A percentile compares a stretch with the other conserved stretches of the same genome.
Evolutionary conservation across 1,284 basidiomycete species (phyloP).

Genomic region (Mycosarcoma mackinlayi): DNA sequence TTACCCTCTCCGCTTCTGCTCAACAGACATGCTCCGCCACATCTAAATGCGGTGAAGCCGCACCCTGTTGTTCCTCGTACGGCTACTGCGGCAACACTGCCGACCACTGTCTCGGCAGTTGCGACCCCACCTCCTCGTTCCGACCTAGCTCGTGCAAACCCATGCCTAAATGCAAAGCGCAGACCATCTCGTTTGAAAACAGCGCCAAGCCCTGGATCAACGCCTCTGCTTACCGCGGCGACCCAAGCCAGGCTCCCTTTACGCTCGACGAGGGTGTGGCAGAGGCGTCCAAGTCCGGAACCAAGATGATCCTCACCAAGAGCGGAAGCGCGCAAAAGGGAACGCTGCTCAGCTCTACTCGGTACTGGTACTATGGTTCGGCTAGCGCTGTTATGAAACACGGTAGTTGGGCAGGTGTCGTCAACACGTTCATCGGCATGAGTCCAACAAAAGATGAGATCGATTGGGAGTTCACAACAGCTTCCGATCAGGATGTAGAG

Average conservation of each 20-base stretch:
- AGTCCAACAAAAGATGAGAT: conserved; percentile 43
- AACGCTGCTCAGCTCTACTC: conserved; percentile 37
- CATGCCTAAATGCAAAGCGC: conserved; percentile 49
- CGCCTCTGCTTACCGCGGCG: conserved; percentile 40
- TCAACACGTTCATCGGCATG: conserved; percentile 56
- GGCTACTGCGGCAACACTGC: conserved; percentile 43
- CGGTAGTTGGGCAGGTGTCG: conserved; percentile 43
- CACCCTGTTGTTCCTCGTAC: conserved; percentile 43
- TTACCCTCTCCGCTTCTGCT: conserved; percentile 14
- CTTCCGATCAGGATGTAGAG: conserved; percentile 24
- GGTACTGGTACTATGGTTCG: conserved; percentile 52
- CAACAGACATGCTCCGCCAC: conserved; percentile 27
- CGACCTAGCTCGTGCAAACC: conserved; percentile 43
- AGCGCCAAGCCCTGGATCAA: conserved; percentile 39
- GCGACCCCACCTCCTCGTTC: conserved; percentile 43
- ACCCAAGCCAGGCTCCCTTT: conserved; percentile 43
- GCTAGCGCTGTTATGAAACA: conserved; percentile 50
- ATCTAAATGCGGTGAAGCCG: conserved; percentile 20
- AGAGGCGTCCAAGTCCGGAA: conserved; percentile 26
- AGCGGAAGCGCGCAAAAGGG: conserved; percentile 26
- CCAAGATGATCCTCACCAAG: conserved; percentile 42
- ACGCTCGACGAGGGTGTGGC: conserved; percentile 47
- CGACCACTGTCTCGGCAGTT: conserved; percentile 42
- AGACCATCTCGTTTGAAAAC: conserved; percentile 46
- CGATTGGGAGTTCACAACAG: conserved; percentile 50